These are phyloP conservation scores for Rhodocollybia butyracea DNA, from an alignment of 768 basidiomycete genomes.

Conservation along the genomic window DNA sequence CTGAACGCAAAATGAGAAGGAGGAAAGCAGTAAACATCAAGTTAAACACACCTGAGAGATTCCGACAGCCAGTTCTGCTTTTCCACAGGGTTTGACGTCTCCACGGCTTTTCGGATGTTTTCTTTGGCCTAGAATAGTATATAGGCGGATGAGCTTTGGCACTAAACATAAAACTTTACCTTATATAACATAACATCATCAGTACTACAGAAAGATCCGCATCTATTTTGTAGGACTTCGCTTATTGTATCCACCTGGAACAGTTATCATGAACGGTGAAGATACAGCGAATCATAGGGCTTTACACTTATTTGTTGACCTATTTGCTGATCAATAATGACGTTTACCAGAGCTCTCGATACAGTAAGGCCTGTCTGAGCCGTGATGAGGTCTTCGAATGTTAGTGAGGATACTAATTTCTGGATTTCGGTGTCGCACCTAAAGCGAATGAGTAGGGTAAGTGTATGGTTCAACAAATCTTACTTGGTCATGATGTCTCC, in stretches of 20 bases:
- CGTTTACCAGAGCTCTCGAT: slow-evolving; percentile 87
- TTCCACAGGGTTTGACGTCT: slow-evolving; percentile 71
- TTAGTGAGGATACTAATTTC: slow-evolving; percentile 62
- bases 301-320: slow-evolving; percentile 92
- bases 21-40: neutral
- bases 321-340: slow-evolving; percentile 97
- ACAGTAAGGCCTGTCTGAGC: slow-evolving; percentile 82
- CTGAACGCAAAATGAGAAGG: slow-evolving; percentile 33
- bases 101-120: slow-evolving; percentile 86
- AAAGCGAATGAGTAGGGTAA: slow-evolving; percentile 4
- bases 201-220: slow-evolving; percentile 96
- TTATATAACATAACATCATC: slow-evolving; percentile 99
- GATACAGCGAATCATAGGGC: slow-evolving; percentile 3
- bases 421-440: slow-evolving; percentile 78
- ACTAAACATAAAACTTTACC: slow-evolving; percentile 35
- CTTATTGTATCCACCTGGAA: slow-evolving; percentile 92
- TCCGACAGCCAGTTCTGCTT: slow-evolving; percentile 79
- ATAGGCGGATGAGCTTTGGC: neutral
- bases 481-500: slow-evolving; percentile 82
- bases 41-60: slow-evolving; percentile 66
- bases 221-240: slow-evolving; percentile 89
- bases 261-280: slow-evolving; percentile 13
- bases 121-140: slow-evolving; percentile 71
- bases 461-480: neutral
- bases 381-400: slow-evolving; percentile 86